phyloP scores from a whole-genome alignment of 2,329 filamentous ascomycete species.

The Pseudogymnoascus sp. region DNA sequence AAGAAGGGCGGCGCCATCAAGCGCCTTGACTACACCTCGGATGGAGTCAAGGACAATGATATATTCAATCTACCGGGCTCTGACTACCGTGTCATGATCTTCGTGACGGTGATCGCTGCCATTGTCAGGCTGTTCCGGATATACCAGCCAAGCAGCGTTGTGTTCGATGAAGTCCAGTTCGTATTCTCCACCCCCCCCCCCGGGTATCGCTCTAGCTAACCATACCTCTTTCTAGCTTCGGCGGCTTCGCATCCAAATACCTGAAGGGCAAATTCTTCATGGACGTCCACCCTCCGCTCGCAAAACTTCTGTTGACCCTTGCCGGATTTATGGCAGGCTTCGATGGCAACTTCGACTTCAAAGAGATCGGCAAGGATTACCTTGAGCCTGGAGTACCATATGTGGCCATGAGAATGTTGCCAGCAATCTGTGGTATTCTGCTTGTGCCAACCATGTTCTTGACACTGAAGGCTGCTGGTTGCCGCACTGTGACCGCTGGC shows the following conservation, averaged over 20 bases:
- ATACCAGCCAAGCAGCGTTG: constrained; percentile 90
- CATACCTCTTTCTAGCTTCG: constrained; percentile 56
- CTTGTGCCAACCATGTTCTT: constrained; percentile 90
- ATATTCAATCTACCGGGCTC: constrained; percentile 75
- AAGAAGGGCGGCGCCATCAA: constrained; percentile 16
- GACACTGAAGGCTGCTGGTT: constrained; percentile 83
- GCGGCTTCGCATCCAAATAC: constrained; percentile 96
- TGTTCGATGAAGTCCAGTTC: constrained; percentile 99
- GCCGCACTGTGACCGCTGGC: constrained; percentile 73
- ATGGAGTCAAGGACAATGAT: constrained; percentile 81
- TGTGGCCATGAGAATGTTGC: constrained; percentile 92
- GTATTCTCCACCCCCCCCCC: constrained; percentile 32
- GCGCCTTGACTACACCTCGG: constrained; percentile 57
- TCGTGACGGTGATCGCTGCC: constrained; percentile 66
- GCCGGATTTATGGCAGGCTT: constrained; percentile 94
- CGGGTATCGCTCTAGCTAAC: constrained; percentile 15
- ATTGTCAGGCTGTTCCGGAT: constrained; percentile 87
- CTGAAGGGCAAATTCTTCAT: constrained; percentile 99
- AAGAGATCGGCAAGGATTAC: constrained; percentile 99
- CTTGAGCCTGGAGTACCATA: constrained; percentile 90
- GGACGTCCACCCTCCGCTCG: constrained; percentile 97
- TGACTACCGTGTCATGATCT: constrained; percentile 71
- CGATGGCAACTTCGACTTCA: constrained; percentile 94
- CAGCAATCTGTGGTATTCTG: constrained; percentile 79
- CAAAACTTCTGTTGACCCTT: constrained; percentile 92